These are phyloP conservation scores for Raphanus sativus DNA, from an alignment of 345 rosid genomes.

Conservation along the genomic window DNA sequence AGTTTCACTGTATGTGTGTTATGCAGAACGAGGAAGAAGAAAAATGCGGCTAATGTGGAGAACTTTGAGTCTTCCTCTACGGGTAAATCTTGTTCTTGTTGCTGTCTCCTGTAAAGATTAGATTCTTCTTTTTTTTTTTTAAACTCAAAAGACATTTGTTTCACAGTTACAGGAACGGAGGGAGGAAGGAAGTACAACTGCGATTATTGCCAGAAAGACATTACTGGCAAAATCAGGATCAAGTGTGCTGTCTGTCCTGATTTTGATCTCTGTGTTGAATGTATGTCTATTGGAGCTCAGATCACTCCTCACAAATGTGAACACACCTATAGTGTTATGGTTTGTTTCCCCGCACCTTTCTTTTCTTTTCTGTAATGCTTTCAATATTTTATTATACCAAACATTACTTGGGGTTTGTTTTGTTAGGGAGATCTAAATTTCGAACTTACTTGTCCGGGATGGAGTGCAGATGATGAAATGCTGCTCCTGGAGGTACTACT, in stretches of 20 bases:
- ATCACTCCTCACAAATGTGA: slow-evolving; percentile 81
- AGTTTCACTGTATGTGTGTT: neutral
- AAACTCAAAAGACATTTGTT: neutral
- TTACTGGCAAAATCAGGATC: slow-evolving; percentile 84
- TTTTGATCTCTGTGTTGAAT: slow-evolving; percentile 94
- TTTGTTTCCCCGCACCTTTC: slow-evolving; percentile 37
- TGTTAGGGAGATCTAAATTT: slow-evolving; percentile 82
- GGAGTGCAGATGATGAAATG: slow-evolving; percentile 99
- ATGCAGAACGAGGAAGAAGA: slow-evolving; percentile 89
- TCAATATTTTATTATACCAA: too few relatives aligned
- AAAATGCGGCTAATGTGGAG: slow-evolving; percentile 74
- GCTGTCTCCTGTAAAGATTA: neutral
- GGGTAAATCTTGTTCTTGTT: slow-evolving; percentile 39
- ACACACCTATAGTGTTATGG: slow-evolving; percentile 95
- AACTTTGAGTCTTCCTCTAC: slow-evolving; percentile 66
- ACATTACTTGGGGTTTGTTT: slow-evolving; percentile 1
- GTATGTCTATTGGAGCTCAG: slow-evolving; percentile 95
- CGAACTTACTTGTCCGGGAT: slow-evolving; percentile 85
- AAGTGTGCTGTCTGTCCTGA: slow-evolving; percentile 94
- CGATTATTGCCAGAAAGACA: slow-evolving; percentile 96
- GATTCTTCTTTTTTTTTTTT: neutral
- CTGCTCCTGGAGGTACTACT: slow-evolving; percentile 84
- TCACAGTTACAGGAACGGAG: slow-evolving; percentile 14
- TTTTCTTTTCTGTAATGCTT: too few relatives aligned
- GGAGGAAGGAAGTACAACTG: slow-evolving; percentile 95